A percentile compares a stretch with the other conserved stretches of the same genome.
phyloP scores from a whole-genome alignment of 305 asterid genomes.

The Fraxinus baroniana region DNA sequence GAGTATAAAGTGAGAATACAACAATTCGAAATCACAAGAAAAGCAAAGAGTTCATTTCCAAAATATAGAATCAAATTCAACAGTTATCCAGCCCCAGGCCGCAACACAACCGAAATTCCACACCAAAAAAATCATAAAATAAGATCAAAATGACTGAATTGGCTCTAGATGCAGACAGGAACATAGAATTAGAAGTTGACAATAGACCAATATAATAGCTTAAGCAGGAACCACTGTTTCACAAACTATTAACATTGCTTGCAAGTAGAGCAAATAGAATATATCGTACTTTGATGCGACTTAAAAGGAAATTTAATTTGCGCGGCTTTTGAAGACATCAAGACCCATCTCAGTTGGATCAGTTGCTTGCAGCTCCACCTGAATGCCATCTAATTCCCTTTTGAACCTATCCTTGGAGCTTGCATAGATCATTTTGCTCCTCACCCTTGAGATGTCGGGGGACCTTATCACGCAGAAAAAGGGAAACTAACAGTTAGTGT shows the following conservation, averaged over 20 bases:
- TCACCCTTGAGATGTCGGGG: conserved; percentile 42
- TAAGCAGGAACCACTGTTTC: not conserved
- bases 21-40: conserved; percentile 17
- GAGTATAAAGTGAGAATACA: not conserved
- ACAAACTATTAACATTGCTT: conserved; percentile 3
- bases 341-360: conserved; percentile 56
- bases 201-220: not conserved
- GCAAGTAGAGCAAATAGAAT: not conserved
- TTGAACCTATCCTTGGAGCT: conserved; percentile 54
- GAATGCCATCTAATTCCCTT: conserved; percentile 53
- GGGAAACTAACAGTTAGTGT: not conserved
- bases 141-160: not conserved
- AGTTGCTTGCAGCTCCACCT: conserved; percentile 54
- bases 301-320: not conserved
- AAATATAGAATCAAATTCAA: conserved; percentile 30
- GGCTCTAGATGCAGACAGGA: not conserved
- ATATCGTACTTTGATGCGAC: not conserved
- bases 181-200: not conserved
- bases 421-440: conserved; percentile 52
- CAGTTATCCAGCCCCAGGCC: not conserved
- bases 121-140: not conserved
- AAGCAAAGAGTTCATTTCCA: conserved; percentile 16
- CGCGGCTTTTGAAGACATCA: conserved; percentile 40
- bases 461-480: conserved; percentile 29
- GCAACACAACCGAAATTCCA: not conserved